A percentile compares a stretch with the other conserved stretches of the same genome.
phyloP scores from a whole-genome alignment of 495 filamentous ascomycete genomes.

The Hypoxylon intermedium region DNA sequence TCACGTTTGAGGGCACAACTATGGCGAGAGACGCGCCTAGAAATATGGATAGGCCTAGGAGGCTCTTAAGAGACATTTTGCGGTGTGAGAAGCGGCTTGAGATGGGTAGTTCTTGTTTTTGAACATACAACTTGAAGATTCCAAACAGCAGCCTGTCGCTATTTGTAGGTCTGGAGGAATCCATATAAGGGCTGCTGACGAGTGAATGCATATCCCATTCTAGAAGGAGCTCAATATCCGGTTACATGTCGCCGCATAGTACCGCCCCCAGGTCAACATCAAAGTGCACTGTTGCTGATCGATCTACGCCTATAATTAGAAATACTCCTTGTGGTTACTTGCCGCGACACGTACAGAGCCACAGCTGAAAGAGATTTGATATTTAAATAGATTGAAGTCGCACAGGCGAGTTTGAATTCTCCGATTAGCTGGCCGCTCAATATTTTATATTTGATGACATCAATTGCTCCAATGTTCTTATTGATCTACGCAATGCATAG shows the following conservation, averaged over 20 bases:
- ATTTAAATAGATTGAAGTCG: background rate
- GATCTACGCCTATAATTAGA: constrained; percentile 26
- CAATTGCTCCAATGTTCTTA: constrained; percentile 1
- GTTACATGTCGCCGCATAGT: constrained; percentile 3
- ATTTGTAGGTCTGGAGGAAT: constrained; percentile 29
- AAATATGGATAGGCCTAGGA: constrained; percentile 31
- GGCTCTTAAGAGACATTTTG: constrained; percentile 29
- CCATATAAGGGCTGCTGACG: constrained; percentile 1
- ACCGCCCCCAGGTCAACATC: background rate
- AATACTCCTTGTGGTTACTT: constrained; percentile 12
- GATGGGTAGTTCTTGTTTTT: background rate
- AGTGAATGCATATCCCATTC: constrained; percentile 7
- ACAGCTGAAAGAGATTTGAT: constrained; percentile 11
- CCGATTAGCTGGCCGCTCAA: constrained; percentile 4
- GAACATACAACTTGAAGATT: constrained; percentile 5
- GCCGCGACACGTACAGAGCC: constrained; percentile 4
- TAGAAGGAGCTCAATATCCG: constrained; percentile 20
- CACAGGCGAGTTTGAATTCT: background rate
- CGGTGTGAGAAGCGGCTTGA: background rate
- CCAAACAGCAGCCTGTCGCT: background rate
- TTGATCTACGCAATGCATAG: constrained; percentile 19
- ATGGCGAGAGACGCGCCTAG: constrained; percentile 33
- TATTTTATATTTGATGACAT: constrained; percentile 3
- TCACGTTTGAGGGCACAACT: constrained; percentile 46
- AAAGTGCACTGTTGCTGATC: background rate